Evolutionary conservation across 352 stramenopile genomes (phyloP).

Genomic region (Blastocystis sp.): DNA sequence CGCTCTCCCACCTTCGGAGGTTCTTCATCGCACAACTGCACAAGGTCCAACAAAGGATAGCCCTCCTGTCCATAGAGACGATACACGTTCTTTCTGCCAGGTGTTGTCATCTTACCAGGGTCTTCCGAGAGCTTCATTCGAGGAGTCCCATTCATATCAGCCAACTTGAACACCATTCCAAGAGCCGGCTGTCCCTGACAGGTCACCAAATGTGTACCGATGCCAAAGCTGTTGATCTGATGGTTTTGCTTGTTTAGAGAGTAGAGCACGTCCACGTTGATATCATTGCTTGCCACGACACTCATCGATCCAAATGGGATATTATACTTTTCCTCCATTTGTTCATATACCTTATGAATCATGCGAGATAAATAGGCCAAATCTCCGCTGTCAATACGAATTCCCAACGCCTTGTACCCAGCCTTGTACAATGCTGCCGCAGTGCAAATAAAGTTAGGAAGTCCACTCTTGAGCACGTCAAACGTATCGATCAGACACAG

Average conservation of each 20-base stretch:
- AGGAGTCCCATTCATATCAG: slow-evolving; percentile 87
- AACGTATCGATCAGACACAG: slow-evolving; percentile 97
- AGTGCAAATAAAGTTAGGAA: slow-evolving; percentile 93
- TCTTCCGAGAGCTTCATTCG: slow-evolving; percentile 97
- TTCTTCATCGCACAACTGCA: slow-evolving; percentile 78
- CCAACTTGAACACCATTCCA: slow-evolving; percentile 97
- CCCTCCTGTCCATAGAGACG: slow-evolving; percentile 80
- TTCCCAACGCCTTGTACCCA: slow-evolving; percentile 74
- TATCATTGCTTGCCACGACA: slow-evolving; percentile 97
- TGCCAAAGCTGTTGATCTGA: slow-evolving; percentile 88
- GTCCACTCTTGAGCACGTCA: slow-evolving; percentile 88
- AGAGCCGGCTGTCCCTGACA: slow-evolving; percentile 95
- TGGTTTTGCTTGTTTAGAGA: slow-evolving; percentile 88
- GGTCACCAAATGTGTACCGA: slow-evolving; percentile 89
- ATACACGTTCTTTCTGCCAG: slow-evolving; percentile 75
- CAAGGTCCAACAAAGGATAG: slow-evolving; percentile 80
- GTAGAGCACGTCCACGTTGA: slow-evolving; percentile 92
- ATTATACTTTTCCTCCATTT: slow-evolving; percentile 54
- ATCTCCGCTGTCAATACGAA: slow-evolving; percentile 95
- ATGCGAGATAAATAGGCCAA: slow-evolving; percentile 83
- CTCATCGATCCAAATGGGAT: slow-evolving; percentile 72
- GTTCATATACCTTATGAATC: slow-evolving; percentile 64
- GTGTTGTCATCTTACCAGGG: slow-evolving; percentile 84
- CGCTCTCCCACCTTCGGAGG: slow-evolving; percentile 76
- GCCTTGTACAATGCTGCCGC: slow-evolving; percentile 83